Evolutionary conservation across 2,329 filamentous ascomycete species (phyloP), one percentile per base, ranked within the genome.

Genomic region (Lecanosticta acicola): DNA sequence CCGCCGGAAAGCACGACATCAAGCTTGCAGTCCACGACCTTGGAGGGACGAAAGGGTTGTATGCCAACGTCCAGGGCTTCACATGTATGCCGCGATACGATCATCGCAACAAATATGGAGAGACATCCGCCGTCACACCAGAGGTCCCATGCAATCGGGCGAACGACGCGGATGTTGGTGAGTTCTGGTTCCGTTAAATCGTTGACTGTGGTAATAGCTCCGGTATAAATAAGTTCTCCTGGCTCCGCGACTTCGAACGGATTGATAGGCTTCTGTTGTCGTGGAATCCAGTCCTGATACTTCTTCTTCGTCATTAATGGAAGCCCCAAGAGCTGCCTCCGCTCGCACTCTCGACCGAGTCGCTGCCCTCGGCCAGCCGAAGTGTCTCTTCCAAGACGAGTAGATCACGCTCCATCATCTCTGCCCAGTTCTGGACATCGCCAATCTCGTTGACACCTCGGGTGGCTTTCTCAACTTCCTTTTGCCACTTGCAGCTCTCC

Each of bases 401-500:
- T 21, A 68, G 57, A 29, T 67, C 66, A 10, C 64, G 55, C 50
- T 67, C 86, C 60, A 91, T 72, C 68, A 89, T 80, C 75, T 93
- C 87, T 17, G 86, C 85, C 86, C 86, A 93, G 65, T 90, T 90
- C 73, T 91, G 85, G 61, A 91, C 78, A 62, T 89, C 83, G 18
- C 86, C 85, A 50, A 89, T 72, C 72, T 89, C 85, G 69, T 89
- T 90, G 48, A 91, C 70, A 59, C 75, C 76, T 54, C 76, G 75
- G 37, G 78, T 77, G 29, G 82, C 81, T 47, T 74, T 75, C 55
- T 78, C 77, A 3, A 81, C 80, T 56, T 87, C 72, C 54, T 76
- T 76, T 54, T 74, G 76, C 60, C 87, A 75, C 65, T 79, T 77
- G 50, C 82, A 79, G 41, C 77, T 82, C 63, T 88, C 83, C 50